Base-by-base conservation (phyloP, 768 basidiomycete genomes). In the Mycena rosella region DNA sequence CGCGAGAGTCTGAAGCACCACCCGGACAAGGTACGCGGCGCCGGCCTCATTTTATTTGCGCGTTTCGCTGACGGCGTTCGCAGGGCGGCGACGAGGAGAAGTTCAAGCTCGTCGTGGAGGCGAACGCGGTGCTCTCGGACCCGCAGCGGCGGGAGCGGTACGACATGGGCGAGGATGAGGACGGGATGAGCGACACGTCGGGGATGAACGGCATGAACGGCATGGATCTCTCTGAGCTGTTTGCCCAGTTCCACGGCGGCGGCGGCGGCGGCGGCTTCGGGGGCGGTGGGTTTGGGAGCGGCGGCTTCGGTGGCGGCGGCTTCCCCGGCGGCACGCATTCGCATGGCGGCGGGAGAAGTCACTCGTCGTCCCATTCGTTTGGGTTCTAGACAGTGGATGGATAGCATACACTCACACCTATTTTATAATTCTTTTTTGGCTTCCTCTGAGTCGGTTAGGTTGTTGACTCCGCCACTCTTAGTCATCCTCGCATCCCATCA, bases 81-180 rank as follows among this genome's bases (percentile, higher is more conserved):
- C 66, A 94, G 90, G 96, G 96, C 29, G 96, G 96, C 30, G 94
- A 96, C 76, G 96, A 97, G 73, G 97, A 98, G 75, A 93, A 94
- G 73, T 99, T 99, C 88, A 98, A 98, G 79, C 85, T 95, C 24
- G 90, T 95, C 32, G 88, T 84, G 0, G 95, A 96, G 78, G 93
- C 94, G 3, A 85, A 96, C 68, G 86, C 88, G 10, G 91, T 96
- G 5, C 88, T 96, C 3, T 94, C 93, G 0, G 95, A 96, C 71
- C 86, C 93, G 1, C 82, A 81, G 14, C 83, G 90, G 48, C 85
- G 94, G 45, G 84, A 90, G 71, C 87, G 94, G 44, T 95, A 95
- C 72, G 94, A 95, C 76, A 74, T 88, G 76, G 94, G 94, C 38
- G 93, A 93, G 69, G 94, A 94, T 72, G 92, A 94, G 70, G 92